Base-by-base conservation (phyloP, 495 filamentous ascomycete genomes). In the Aspergillus nanangensis region DNA sequence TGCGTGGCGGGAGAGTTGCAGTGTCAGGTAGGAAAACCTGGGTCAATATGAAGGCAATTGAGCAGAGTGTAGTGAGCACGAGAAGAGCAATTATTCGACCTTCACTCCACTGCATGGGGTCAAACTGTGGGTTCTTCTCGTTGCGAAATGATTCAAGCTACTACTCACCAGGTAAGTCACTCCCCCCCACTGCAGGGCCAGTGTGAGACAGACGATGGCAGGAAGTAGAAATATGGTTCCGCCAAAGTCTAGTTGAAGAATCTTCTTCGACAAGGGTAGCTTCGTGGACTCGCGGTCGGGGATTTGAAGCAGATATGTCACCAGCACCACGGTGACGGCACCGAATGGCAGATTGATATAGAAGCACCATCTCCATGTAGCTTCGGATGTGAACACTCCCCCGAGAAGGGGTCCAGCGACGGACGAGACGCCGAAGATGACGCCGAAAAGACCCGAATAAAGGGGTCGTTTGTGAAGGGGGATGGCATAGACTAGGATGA, bases 371-470 rank as follows among this genome's bases (percentile, higher is more conserved):
- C 75, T 55, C 75, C 75, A 78, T 5, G 63, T 64, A 45, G 63
- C 55, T 3, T 60, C 55, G 15, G 65, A 56, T 8, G 70, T 73
- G 25, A 76, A 69, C 2, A 60, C 62, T n/a, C 72, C 72, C n/a
- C 72, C 72, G 18, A 74, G 39, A 0, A 74, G 44, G 35, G 71
- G 68, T 0, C 64, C 64, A 1, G 71, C 41, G 2, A 76, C 74
- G 8, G 78, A 79, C 0, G 80, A 67, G 37, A 79, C 61, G n/a
- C 79, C 81, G 41, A 80, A 80, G 1, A 78, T 41, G 5, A 66
- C 52, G 0, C 66, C 67, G 3, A 63, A 31, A 0, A 64, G 38
- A 7, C 73, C 72, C 47, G 74, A 71, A 25, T 75, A 77, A 13
- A 74, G 61, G 0, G 80, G 74, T 11, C 79, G 60, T 27, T 72